A percentile compares a stretch with the other conserved stretches of the same genome.
Conservation (phyloP, 192 early-diverging fungal genomes). For the Chytriomyces sp. region DNA sequence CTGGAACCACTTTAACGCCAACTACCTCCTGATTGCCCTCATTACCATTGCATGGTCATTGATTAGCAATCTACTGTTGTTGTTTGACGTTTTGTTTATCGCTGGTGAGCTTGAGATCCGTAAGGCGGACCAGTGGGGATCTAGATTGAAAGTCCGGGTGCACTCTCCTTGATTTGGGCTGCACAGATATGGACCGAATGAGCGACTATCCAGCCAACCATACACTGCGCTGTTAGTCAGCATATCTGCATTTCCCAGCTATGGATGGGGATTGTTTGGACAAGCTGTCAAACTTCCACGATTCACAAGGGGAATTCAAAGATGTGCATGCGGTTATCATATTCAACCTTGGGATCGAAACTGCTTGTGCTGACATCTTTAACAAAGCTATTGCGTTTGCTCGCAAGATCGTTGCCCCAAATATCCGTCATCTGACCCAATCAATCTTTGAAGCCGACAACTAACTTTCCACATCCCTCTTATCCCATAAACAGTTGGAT, state of each 20-base stretch:
- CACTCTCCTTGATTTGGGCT: neutral
- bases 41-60: slow-evolving; percentile 45
- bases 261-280: neutral
- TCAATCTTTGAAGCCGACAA: neutral
- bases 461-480: neutral
- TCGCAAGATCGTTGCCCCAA: too few species aligned
- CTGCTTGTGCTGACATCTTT: too few species aligned
- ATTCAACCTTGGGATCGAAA: too few species aligned
- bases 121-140: neutral
- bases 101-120: slow-evolving; percentile 26
- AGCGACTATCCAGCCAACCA: neutral
- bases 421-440: neutral
- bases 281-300: too few species aligned
- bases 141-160: neutral
- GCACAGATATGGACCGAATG: neutral
- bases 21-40: slow-evolving; percentile 48
- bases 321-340: too few species aligned
- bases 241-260: neutral
- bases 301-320: too few species aligned
- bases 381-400: too few species aligned
- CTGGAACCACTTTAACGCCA: slow-evolving; percentile 48
- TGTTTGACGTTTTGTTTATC: slow-evolving; percentile 46
- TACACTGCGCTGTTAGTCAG: neutral
- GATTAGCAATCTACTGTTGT: slow-evolving; percentile 46
- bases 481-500: slow-evolving; percentile 27